Conservation (phyloP, 148 eudicot species). For the Limonium bicolor region DNA sequence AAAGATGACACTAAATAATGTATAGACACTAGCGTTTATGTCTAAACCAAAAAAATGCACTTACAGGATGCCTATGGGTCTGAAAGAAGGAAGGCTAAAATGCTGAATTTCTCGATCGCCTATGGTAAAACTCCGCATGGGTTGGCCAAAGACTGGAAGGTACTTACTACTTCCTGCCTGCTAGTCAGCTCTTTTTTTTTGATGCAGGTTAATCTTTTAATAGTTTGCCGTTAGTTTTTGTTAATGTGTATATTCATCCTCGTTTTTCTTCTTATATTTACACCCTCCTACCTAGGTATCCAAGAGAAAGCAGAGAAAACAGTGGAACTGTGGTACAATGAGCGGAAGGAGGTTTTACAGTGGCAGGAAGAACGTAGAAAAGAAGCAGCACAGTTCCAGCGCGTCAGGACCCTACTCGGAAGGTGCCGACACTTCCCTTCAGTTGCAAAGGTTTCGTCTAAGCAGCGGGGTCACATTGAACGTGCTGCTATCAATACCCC, state of each 20-base stretch:
- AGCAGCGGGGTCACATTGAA: constrained; percentile 66
- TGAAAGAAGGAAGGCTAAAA: constrained; percentile 98
- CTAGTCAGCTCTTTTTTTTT: neutral
- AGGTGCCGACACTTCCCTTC: constrained; percentile 79
- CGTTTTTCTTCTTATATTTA: neutral
- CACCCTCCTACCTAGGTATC: constrained; percentile 40
- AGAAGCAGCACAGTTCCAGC: constrained; percentile 36
- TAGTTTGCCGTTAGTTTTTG: neutral
- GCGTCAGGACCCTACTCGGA: constrained; percentile 76
- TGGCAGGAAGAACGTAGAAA: constrained; percentile 74
- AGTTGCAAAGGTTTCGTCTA: constrained; percentile 17
- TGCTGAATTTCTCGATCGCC: constrained; percentile 99
- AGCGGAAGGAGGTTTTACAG: constrained; percentile 56
- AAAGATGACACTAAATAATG: too few relatives aligned
- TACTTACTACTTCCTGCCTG: constrained; percentile 5
- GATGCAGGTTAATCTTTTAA: neutral
- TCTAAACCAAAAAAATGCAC: too few relatives aligned
- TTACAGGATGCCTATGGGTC: constrained; percentile 86
- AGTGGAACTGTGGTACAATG: constrained; percentile 88
- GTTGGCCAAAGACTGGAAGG: constrained; percentile 98
- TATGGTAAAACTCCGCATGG: constrained; percentile 90
- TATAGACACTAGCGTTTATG: too few relatives aligned
- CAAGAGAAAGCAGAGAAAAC: constrained; percentile 80
- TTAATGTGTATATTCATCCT: neutral
- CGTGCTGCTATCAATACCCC: constrained; percentile 99